Conservation (phyloP, 2,329 filamentous ascomycete species). For the Cadophora gregata region DNA sequence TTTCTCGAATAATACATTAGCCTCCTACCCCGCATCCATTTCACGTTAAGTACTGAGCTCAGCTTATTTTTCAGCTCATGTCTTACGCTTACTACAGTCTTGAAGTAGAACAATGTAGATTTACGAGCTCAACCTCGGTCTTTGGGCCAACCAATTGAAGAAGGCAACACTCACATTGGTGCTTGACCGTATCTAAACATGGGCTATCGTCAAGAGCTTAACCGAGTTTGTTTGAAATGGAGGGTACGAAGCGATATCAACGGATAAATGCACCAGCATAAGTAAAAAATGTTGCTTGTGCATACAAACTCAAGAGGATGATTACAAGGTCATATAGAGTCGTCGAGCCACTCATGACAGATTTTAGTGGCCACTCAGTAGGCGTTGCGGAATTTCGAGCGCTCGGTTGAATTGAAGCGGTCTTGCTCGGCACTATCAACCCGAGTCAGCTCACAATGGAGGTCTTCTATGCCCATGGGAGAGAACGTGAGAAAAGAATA, state of each 20-base stretch:
- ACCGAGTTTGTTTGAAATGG: background rate
- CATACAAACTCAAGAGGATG: background rate
- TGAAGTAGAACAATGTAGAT: too few relatives aligned
- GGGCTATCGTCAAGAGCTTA: too few relatives aligned
- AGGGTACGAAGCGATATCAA: background rate
- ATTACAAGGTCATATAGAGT: background rate
- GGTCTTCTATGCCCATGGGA: background rate
- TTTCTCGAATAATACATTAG: background rate
- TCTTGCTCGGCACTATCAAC: conserved; percentile 3
- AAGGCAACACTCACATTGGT: too few relatives aligned
- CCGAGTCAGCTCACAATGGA: background rate
- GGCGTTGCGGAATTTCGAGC: background rate
- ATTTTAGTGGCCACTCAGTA: background rate
- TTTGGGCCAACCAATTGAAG: too few relatives aligned
- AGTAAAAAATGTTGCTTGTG: too few relatives aligned
- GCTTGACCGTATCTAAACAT: too few relatives aligned
- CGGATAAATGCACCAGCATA: background rate
- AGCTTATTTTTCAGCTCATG: background rate
- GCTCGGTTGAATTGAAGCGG: conserved; percentile 11
- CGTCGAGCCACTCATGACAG: background rate
- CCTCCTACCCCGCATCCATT: background rate
- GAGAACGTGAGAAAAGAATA: background rate
- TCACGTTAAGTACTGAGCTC: background rate
- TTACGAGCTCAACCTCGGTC: too few relatives aligned
- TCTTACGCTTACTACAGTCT: background rate